Conservation (phyloP, 2,329 filamentous ascomycete species). For the Pseudogymnoascus sp. region DNA sequence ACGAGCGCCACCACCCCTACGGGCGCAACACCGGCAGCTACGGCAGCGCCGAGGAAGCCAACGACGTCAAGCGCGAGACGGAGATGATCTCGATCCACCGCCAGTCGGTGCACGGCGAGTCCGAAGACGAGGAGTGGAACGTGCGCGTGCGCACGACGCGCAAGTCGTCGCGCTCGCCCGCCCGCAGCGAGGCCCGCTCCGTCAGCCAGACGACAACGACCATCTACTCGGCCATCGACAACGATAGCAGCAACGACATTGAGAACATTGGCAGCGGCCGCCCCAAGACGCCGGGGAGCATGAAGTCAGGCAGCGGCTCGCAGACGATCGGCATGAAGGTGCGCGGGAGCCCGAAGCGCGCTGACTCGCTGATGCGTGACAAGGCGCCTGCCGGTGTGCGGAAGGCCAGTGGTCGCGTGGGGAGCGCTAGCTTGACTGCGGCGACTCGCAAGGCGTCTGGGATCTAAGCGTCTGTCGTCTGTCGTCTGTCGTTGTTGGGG, state of each 20-base stretch:
- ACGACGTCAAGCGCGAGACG: slow-evolving; percentile 45
- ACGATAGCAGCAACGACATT: slow-evolving; percentile 60
- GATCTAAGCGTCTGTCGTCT: slow-evolving; percentile 18
- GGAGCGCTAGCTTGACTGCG: slow-evolving; percentile 41
- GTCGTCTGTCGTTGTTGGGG: slow-evolving; percentile 3
- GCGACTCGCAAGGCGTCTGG: slow-evolving; percentile 26
- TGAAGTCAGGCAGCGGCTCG: slow-evolving; percentile 43
- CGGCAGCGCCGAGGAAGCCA: slow-evolving; percentile 40
- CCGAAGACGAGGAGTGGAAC: slow-evolving; percentile 70
- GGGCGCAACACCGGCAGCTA: slow-evolving; percentile 41
- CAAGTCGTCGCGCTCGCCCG: slow-evolving; percentile 55
- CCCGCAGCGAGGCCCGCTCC: slow-evolving; percentile 56
- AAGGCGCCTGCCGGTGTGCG: slow-evolving; percentile 49
- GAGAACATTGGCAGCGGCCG: slow-evolving; percentile 56
- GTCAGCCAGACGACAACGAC: slow-evolving; percentile 69
- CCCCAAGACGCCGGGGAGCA: slow-evolving; percentile 46
- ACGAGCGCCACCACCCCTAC: slow-evolving; percentile 62
- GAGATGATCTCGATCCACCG: slow-evolving; percentile 56
- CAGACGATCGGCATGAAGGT: slow-evolving; percentile 52
- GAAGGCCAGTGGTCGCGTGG: slow-evolving; percentile 59
- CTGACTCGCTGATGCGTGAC: slow-evolving; percentile 34
- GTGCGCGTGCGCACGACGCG: slow-evolving; percentile 63
- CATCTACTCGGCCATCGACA: slow-evolving; percentile 55
- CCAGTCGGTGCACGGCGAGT: slow-evolving; percentile 56
- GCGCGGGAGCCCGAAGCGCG: slow-evolving; percentile 49